A percentile compares a stretch with the other conserved stretches of the same genome.
Conservation (phyloP, 805 yeast genomes). For the Metschnikowia santaceciliae region DNA sequence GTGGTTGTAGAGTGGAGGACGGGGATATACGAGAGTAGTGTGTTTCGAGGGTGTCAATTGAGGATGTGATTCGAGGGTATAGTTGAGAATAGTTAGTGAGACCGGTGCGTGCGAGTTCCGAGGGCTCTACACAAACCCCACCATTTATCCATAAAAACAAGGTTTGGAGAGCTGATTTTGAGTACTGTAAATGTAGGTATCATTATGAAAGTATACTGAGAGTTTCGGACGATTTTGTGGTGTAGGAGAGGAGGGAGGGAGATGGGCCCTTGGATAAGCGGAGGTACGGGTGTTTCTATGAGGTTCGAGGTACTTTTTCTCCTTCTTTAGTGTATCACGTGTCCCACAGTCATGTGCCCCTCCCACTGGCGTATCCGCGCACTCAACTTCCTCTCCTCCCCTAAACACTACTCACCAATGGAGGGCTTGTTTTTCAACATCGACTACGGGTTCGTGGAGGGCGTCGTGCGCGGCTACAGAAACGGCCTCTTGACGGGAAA, state of each 20-base stretch:
- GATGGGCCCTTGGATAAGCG: not conserved
- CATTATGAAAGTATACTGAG: too few relatives aligned
- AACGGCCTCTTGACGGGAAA: slow-evolving; percentile 71
- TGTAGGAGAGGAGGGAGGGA: too few relatives aligned
- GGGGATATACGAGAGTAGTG: not conserved
- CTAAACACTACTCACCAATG: slow-evolving; percentile 42
- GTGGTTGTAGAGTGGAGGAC: not conserved
- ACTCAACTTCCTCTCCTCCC: not conserved
- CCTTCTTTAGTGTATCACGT: not conserved
- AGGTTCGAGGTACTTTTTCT: too few relatives aligned
- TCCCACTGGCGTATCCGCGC: not conserved
- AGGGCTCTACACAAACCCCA: not conserved
- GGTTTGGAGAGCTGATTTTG: too few relatives aligned
- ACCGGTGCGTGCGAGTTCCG: not conserved
- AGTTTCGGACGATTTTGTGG: too few relatives aligned
- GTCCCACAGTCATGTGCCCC: too few relatives aligned
- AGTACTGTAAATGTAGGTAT: too few relatives aligned
- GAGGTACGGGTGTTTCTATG: not conserved
- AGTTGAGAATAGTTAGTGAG: not conserved
- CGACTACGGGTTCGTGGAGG: slow-evolving; percentile 89
- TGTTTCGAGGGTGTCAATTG: not conserved
- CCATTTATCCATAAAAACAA: too few relatives aligned
- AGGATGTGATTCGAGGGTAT: not conserved
- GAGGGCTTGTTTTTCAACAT: slow-evolving; percentile 92
- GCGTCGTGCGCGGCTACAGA: slow-evolving; percentile 90